phyloP scores from a whole-genome alignment of 1,284 basidiomycete genomes.

The Amylostereum areolatum region DNA sequence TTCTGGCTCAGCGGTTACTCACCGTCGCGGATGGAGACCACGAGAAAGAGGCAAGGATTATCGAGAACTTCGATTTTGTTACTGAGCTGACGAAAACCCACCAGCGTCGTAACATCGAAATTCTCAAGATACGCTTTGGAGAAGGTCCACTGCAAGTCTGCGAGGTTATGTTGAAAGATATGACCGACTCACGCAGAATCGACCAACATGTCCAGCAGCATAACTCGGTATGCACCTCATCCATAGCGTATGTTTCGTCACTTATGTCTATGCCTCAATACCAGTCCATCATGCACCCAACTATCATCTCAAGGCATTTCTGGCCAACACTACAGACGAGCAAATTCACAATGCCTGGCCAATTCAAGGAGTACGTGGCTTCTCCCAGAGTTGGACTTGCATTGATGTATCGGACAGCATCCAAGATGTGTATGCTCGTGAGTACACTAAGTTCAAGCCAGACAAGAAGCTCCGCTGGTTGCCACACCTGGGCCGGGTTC shows the following conservation, averaged over 20 bases:
- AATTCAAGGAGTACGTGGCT: slow-evolving; percentile 63
- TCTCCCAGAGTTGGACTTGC: not conserved
- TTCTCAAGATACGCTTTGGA: slow-evolving; percentile 90
- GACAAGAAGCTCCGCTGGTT: slow-evolving; percentile 87
- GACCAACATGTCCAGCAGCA: slow-evolving; percentile 81
- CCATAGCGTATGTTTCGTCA: not conserved
- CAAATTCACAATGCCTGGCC: slow-evolving; percentile 75
- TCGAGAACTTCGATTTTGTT: not conserved
- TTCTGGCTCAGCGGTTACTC: slow-evolving; percentile 81
- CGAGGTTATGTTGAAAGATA: slow-evolving; percentile 95
- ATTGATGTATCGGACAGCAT: slow-evolving; percentile 36
- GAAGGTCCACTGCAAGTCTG: slow-evolving; percentile 87
- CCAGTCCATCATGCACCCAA: slow-evolving; percentile 76
- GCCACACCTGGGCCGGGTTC: slow-evolving; percentile 78
- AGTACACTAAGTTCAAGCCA: slow-evolving; percentile 79
- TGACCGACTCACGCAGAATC: slow-evolving; percentile 87
- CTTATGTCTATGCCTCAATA: not conserved
- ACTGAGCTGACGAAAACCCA: not conserved
- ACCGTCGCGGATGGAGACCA: slow-evolving; percentile 74
- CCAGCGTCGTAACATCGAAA: slow-evolving; percentile 86
- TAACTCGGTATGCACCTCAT: slow-evolving; percentile 42
- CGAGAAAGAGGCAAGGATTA: slow-evolving; percentile 71
- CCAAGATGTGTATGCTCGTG: slow-evolving; percentile 69
- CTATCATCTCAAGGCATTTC: slow-evolving; percentile 88
- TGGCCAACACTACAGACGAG: slow-evolving; percentile 82